These are phyloP conservation scores for Phytophthora niederhauseri DNA, from an alignment of 352 stramenopile species.

Conservation along the genomic window DNA sequence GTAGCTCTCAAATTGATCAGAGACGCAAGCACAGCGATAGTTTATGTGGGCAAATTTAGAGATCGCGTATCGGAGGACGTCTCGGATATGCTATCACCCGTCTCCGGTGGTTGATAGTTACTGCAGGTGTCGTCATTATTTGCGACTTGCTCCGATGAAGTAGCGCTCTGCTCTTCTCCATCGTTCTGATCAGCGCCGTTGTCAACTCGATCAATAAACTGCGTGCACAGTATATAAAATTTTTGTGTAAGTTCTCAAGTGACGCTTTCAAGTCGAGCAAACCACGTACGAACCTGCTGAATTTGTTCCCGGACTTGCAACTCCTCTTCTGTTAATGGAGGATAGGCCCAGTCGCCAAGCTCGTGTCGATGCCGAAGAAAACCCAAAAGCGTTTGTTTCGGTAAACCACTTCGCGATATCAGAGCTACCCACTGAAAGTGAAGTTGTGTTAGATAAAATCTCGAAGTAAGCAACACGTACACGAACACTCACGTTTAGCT, in stretches of 20 bases:
- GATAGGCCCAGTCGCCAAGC: conserved; percentile 57
- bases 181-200: conserved; percentile 3
- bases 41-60: conserved; percentile 27
- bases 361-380: conserved; percentile 57
- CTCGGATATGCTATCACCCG: background rate
- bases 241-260: too few species aligned
- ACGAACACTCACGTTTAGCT: conserved; percentile 50
- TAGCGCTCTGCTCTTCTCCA: conserved; percentile 2
- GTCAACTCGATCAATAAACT: conserved; percentile 31
- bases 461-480: background rate
- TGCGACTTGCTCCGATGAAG: background rate
- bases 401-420: conserved; percentile 55
- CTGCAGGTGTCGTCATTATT: conserved; percentile 6
- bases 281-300: conserved; percentile 32
- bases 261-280: background rate
- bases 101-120: background rate
- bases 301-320: conserved; percentile 37
- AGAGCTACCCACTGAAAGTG: conserved; percentile 46
- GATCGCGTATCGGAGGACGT: conserved; percentile 7
- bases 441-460: background rate
- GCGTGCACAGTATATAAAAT: too few species aligned
- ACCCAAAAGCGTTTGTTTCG: conserved; percentile 32
- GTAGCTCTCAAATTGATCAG: background rate
- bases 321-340: conserved; percentile 50
- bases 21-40: conserved; percentile 1